Percentiles rank a stretch among this genome's conserved stretches.
Conservation (phyloP, 331 rosid genomes). For the Saraca asoca region DNA sequence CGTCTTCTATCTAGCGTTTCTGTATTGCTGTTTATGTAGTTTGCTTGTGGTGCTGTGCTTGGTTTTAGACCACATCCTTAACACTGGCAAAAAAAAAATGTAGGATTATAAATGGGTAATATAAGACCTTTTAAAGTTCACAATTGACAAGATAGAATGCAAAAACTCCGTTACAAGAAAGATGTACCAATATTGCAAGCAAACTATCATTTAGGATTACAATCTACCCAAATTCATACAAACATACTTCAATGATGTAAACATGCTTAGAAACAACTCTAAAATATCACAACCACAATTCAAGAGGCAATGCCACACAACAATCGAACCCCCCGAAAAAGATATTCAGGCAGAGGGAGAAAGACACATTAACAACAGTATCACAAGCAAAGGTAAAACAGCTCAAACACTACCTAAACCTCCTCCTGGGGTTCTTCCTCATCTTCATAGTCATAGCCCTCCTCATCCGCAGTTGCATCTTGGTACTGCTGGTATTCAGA, state of each 20-base stretch:
- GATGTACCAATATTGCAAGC: background rate
- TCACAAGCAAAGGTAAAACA: conserved; percentile 16
- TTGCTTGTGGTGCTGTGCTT: no score
- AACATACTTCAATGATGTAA: background rate
- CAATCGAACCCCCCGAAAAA: conserved; percentile 53
- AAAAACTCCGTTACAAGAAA: background rate
- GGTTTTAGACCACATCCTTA: background rate
- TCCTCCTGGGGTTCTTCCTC: conserved; percentile 67
- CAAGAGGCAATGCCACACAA: background rate
- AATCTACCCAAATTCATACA: no score
- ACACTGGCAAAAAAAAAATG: no score
- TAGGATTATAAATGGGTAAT: no score
- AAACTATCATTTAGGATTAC: conserved; percentile 21
- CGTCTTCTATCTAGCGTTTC: no score
- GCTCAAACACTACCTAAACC: conserved; percentile 26
- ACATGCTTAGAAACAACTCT: conserved; percentile 22
- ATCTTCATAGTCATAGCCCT: conserved; percentile 72
- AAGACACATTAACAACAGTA: conserved; percentile 22
- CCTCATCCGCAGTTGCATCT: conserved; percentile 87
- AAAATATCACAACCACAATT: conserved; percentile 4
- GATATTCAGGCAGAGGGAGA: conserved; percentile 44
- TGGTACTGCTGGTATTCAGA: conserved; percentile 93
- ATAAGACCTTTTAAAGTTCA: background rate
- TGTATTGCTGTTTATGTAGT: no score
- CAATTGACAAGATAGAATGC: background rate